Evolutionary conservation across 805 yeast species (phyloP).

Genomic region (Ogataea kodamae): DNA sequence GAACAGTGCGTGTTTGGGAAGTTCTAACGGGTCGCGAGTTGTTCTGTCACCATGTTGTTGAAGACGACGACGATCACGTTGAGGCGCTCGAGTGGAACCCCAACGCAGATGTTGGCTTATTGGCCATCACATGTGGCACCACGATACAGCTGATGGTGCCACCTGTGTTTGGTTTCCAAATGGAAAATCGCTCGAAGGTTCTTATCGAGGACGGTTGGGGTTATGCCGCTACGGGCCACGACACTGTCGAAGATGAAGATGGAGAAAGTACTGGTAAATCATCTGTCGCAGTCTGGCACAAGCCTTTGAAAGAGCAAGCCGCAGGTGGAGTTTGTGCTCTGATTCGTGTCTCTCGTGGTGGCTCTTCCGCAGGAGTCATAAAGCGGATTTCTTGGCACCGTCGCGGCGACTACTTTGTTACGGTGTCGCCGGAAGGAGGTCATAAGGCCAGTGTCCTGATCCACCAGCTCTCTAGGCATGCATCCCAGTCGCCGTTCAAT

Average conservation of each 20-base stretch:
- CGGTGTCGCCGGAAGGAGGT: constrained; percentile 92
- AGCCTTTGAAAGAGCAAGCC: constrained; percentile 64
- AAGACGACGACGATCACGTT: constrained; percentile 68
- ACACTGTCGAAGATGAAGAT: constrained; percentile 24
- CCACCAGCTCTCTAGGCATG: constrained; percentile 91
- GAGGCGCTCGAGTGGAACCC: constrained; percentile 92
- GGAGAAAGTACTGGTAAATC: constrained; percentile 33
- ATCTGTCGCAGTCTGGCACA: constrained; percentile 76
- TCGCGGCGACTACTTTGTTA: constrained; percentile 93
- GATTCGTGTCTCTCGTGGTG: constrained; percentile 48
- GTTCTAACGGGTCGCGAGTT: constrained; percentile 92
- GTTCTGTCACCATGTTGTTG: constrained; percentile 51
- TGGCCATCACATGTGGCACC: constrained; percentile 84
- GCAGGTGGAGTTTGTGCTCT: constrained; percentile 68
- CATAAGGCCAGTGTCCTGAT: constrained; percentile 79
- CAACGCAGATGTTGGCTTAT: constrained; percentile 61
- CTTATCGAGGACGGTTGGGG: constrained; percentile 91
- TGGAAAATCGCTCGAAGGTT: constrained; percentile 76
- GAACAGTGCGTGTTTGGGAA: constrained; percentile 96
- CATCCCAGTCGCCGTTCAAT: constrained; percentile 92
- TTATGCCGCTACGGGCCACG: constrained; percentile 46
- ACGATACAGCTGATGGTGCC: constrained; percentile 77
- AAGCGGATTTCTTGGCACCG: constrained; percentile 93
- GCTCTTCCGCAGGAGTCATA: constrained; percentile 53
- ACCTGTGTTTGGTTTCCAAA: constrained; percentile 83